phyloP scores from a whole-genome alignment of 345 rosid genomes.

The Populus davidiana region DNA sequence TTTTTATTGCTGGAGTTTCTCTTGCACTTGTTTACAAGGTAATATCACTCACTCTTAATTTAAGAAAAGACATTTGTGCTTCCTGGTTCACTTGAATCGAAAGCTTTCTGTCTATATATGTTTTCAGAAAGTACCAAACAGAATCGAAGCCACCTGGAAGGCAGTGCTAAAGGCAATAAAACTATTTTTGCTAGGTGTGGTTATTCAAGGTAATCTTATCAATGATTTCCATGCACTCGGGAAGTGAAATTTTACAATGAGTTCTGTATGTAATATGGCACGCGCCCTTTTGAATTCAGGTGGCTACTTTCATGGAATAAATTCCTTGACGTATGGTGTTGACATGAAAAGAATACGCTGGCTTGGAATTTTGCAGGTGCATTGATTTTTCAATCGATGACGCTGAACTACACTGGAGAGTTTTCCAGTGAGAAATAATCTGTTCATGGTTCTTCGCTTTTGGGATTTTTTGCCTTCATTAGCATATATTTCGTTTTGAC shows the following conservation, averaged over 20 bases:
- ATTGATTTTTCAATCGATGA: background rate
- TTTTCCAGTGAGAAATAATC: background rate
- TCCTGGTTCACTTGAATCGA: background rate
- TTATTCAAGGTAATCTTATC: constrained; percentile 43
- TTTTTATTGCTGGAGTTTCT: constrained; percentile 44
- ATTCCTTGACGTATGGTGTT: constrained; percentile 44
- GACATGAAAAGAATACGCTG: constrained; percentile 44
- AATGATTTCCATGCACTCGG: background rate
- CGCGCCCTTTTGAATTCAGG: constrained; percentile 25
- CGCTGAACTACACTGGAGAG: background rate
- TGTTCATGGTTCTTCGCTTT: background rate
- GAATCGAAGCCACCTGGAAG: constrained; percentile 36
- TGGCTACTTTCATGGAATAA: constrained; percentile 44
- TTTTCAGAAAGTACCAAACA: constrained; percentile 40
- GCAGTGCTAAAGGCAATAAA: constrained; percentile 37
- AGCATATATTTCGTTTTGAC: background rate
- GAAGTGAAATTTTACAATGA: background rate
- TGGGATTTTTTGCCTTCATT: background rate
- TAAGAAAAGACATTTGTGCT: background rate
- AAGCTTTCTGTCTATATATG: background rate
- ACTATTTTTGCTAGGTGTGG: constrained; percentile 40
- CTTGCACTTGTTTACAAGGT: constrained; percentile 50
- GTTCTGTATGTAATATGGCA: background rate
- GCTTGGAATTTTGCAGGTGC: constrained; percentile 52
- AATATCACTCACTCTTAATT: background rate